Evolutionary conservation across 108 stramenopile genomes (phyloP).

Genomic region (Cyclotella cryptica): DNA sequence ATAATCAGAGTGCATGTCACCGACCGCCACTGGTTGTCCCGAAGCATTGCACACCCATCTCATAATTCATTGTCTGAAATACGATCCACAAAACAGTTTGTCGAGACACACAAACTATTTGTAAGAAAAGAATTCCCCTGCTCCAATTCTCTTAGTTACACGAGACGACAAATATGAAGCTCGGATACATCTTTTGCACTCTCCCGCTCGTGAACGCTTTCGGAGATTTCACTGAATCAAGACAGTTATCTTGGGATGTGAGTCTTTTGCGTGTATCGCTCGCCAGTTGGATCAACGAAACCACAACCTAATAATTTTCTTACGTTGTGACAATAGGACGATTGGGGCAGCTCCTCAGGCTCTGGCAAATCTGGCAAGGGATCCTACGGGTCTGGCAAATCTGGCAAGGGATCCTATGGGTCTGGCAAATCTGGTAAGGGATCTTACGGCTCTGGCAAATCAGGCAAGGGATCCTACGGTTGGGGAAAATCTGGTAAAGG

Average conservation of each 20-base stretch:
- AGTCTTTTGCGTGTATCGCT: neutral
- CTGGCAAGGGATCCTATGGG: neutral
- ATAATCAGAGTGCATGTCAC: no score
- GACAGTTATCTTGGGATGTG: neutral
- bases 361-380: neutral
- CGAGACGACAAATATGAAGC: neutral
- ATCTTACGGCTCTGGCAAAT: neutral
- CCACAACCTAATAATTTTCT: neutral
- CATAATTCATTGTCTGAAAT: no score
- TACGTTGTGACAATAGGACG: neutral
- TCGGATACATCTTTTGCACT: neutral
- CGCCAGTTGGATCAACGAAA: neutral
- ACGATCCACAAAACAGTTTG: neutral
- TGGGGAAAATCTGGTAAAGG: neutral
- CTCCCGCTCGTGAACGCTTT: neutral
- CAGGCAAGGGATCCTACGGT: neutral
- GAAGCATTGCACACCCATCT: no score
- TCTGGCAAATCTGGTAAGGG: constrained; percentile 3
- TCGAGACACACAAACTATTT: neutral
- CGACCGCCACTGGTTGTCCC: no score
- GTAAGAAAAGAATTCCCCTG: neutral
- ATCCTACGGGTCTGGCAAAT: neutral
- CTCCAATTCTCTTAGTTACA: neutral
- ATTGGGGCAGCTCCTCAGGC: neutral
- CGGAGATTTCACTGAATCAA: neutral